Conservation (phyloP, 2,329 filamentous ascomycete species). For the Cercospora sesami region DNA sequence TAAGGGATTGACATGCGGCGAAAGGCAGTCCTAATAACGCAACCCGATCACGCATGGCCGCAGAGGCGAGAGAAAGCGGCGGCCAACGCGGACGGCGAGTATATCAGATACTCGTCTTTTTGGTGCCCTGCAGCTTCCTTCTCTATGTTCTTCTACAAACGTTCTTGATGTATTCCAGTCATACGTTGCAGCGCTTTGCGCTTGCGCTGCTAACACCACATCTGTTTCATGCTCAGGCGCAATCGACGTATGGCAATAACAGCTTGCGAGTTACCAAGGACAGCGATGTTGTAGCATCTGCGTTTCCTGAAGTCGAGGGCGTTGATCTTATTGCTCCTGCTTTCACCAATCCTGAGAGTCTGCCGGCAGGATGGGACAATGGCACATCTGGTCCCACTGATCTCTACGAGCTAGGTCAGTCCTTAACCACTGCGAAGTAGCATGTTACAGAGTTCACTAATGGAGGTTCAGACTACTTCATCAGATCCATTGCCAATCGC, state of each 20-base stretch:
- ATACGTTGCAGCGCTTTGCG: not conserved
- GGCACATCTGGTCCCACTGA: conserved; percentile 39
- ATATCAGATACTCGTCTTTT: not conserved
- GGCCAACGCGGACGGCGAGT: not conserved
- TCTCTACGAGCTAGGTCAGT: conserved; percentile 27
- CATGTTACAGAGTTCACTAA: not conserved
- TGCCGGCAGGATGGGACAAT: conserved; percentile 35
- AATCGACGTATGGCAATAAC: conserved; percentile 4
- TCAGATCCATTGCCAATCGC: conserved; percentile 35
- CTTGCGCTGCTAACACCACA: not conserved
- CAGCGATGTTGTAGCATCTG: conserved; percentile 32
- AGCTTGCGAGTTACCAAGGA: conserved; percentile 6
- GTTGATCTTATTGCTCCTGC: conserved; percentile 38
- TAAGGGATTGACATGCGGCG: not conserved
- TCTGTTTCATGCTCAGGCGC: not conserved
- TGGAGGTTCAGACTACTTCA: conserved; percentile 25
- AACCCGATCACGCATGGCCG: not conserved
- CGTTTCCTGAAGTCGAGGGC: conserved; percentile 36
- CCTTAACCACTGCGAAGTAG: not conserved
- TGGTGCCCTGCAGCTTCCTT: not conserved
- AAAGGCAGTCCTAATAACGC: not conserved
- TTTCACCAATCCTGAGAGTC: conserved; percentile 34
- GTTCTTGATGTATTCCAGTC: not conserved
- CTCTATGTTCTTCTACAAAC: not conserved
- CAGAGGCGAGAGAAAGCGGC: conserved; percentile 1